Base-by-base conservation (phyloP, 2,329 filamentous ascomycete genomes). In the Pestalotiopsis sp. region DNA sequence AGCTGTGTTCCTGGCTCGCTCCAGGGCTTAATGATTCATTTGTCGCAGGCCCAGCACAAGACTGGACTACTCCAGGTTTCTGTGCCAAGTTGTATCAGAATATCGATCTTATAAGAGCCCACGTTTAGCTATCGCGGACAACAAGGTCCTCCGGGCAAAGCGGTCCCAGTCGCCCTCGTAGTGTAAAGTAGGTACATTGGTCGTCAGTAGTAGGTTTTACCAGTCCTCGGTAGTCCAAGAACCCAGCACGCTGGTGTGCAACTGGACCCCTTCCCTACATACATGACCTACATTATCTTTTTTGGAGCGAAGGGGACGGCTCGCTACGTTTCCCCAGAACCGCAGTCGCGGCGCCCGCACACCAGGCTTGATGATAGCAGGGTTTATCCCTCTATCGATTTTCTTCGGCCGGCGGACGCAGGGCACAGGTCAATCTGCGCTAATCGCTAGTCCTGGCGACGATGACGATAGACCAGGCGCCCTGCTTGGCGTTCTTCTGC, bases 361-460 rank as follows among this genome's bases (percentile, higher is more conserved):
- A 36, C 31, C 31, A 36, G 31, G 31, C 31, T 36, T 36, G 31
- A 36, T 11, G 59, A n/a, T 64, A 52, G 61, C 61, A 64, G 61
- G 61, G 61, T 64, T 52, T 31, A 64, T 64, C 61, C 61, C 61
- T 64, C 41, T 64, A 49, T 45, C 36, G 41, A 64, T 14, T 52
- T 23, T 23, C 31, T 36, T 36, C 31, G 31, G 31, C 31, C 31
- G 31, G n/a, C 39, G 61, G 17, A 12, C 61, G n/a, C n/a, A n/a
- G 31, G 59, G 59, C 59, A 36, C 31, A 36, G 31, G 31, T 39
- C 27, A 38, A 27, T 62, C 27, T 12, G 31, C 59, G 31, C 59
- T 62, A 62, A 12, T 36, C 7, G 31, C 31, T 36, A 36, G 31
- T 7, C 31, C 31, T 7, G 1, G 31, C 31, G 31, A 41, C 36